phyloP scores from a whole-genome alignment of 225 moss, liverwort and hornwort genomes.

The Straminergon stramineum region DNA sequence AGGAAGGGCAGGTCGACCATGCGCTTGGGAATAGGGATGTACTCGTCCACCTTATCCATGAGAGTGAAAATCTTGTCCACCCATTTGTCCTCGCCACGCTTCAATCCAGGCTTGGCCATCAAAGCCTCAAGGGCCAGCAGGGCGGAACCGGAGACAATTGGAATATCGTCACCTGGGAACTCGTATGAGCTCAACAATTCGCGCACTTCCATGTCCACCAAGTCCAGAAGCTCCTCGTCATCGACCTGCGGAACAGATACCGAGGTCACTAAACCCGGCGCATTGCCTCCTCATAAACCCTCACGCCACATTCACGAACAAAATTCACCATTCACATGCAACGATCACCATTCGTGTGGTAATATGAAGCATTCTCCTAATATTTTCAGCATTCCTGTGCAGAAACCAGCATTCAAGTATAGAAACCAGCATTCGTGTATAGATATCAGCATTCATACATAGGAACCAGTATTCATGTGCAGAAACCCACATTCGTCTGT shows the following conservation, averaged over 20 bases:
- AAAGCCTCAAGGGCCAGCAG: conserved; percentile 47
- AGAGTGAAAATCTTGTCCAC: conserved; percentile 63
- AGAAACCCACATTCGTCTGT: neutral
- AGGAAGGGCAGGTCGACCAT: conserved; percentile 62
- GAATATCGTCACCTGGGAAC: conserved; percentile 74
- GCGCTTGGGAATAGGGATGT: conserved; percentile 60
- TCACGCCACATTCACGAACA: neutral
- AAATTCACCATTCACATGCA: neutral
- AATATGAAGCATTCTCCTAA: neutral
- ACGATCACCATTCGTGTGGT: neutral
- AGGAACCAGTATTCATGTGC: neutral
- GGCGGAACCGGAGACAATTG: conserved; percentile 66
- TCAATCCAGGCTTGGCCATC: neutral
- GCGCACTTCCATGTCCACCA: conserved; percentile 67
- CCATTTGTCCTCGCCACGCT: conserved; percentile 53
- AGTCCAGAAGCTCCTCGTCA: conserved; percentile 62
- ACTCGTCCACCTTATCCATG: conserved; percentile 65
- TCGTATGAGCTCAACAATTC: conserved; percentile 61
- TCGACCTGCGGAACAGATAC: conserved; percentile 31
- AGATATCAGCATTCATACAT: neutral
- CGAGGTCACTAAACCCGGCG: neutral
- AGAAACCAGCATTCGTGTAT: neutral
- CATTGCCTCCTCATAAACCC: neutral
- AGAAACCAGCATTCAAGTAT: neutral
- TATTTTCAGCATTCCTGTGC: neutral